These are phyloP conservation scores for Peronospora farinosa DNA, from an alignment of 352 stramenopile genomes.

Conservation along the genomic window DNA sequence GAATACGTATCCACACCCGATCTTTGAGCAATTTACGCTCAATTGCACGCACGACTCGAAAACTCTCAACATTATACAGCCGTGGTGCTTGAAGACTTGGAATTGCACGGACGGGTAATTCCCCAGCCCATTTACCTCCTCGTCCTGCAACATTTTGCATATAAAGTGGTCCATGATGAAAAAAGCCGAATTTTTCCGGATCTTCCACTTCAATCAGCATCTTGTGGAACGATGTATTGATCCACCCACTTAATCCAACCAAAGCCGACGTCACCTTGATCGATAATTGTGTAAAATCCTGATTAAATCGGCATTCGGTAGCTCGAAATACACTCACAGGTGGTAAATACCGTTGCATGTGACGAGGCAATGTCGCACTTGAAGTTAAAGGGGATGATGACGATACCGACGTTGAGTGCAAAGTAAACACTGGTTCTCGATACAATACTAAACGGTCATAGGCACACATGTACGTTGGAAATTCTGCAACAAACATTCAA, in stretches of 20 bases:
- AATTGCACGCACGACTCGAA: constrained; percentile 46
- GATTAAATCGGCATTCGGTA: constrained; percentile 59
- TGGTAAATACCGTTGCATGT: constrained; percentile 46
- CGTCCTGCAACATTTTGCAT: constrained; percentile 63
- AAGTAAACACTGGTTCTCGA: constrained; percentile 43
- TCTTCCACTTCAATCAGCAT: constrained; percentile 51
- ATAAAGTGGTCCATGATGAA: constrained; percentile 35
- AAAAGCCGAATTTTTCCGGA: constrained; percentile 22
- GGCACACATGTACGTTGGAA: constrained; percentile 55
- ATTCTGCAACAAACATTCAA: constrained; percentile 26
- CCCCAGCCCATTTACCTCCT: constrained; percentile 50
- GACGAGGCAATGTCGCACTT: constrained; percentile 12
- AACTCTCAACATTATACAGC: constrained; percentile 45
- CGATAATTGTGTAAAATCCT: constrained; percentile 60
- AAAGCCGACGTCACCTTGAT: constrained; percentile 64
- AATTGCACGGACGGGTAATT: constrained; percentile 53
- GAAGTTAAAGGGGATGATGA: constrained; percentile 1
- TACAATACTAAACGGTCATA: constrained; percentile 45
- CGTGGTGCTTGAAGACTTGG: constrained; percentile 56
- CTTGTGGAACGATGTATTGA: constrained; percentile 53
- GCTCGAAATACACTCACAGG: constrained; percentile 65
- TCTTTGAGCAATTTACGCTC: constrained; percentile 73
- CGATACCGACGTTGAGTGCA: constrained; percentile 24
- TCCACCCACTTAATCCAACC: constrained; percentile 53
- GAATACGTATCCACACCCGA: constrained; percentile 59